Conservation (phyloP, 139 green algal genomes). For the Chlorella ohadii region DNA sequence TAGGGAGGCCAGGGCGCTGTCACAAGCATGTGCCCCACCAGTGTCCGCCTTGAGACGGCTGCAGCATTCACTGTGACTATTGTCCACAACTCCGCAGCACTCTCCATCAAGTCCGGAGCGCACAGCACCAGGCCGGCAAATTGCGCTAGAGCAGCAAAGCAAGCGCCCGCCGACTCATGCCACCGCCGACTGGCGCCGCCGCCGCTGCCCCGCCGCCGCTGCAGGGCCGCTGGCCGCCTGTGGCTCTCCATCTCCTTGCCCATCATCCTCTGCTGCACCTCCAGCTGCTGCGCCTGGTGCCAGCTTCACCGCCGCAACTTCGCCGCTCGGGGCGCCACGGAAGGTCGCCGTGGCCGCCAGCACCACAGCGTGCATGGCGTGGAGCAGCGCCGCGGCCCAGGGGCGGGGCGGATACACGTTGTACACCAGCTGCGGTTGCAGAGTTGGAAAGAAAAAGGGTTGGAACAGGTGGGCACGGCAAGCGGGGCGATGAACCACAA, state of each 20-base stretch:
- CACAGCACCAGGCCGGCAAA: too few species aligned
- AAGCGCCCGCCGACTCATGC: too few species aligned
- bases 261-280: not conserved
- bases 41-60: too few species aligned
- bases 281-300: not conserved
- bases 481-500: not conserved
- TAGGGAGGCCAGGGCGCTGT: too few species aligned
- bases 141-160: too few species aligned
- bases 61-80: too few species aligned
- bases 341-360: not conserved
- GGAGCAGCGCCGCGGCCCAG: slow-evolving; percentile 31
- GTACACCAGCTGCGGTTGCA: slow-evolving; percentile 47
- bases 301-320: not conserved
- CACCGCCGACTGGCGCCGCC: not conserved
- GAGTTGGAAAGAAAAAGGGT: not conserved
- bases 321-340: not conserved
- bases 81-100: too few species aligned
- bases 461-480: not conserved
- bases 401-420: slow-evolving; percentile 55
- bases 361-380: slow-evolving; percentile 15
- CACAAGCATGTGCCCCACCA: too few species aligned
- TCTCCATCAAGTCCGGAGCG: too few species aligned
- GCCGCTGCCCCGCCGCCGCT: not conserved
- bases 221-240: not conserved
- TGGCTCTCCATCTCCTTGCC: not conserved